Evolutionary conservation across 2,329 filamentous ascomycete species (phyloP).

Genomic region (Coniochaeta sp.): DNA sequence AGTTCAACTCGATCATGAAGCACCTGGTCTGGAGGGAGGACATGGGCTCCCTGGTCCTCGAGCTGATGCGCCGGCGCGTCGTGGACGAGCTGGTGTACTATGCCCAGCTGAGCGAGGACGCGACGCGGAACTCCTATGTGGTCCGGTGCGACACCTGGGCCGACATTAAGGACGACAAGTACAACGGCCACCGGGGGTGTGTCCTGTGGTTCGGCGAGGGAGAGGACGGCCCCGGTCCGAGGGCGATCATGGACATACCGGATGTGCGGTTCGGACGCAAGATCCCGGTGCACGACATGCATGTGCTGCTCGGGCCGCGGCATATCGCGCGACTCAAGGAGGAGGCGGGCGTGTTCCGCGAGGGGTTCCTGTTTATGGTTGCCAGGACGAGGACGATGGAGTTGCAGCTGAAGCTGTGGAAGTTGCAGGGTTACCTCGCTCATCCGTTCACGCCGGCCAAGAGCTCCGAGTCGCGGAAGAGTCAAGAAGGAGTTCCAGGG

Average conservation of each 20-base stretch:
- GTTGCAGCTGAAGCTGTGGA: slow-evolving; percentile 48
- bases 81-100: slow-evolving; percentile 37
- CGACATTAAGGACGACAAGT: slow-evolving; percentile 26
- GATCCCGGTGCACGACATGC: slow-evolving; percentile 46
- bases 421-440: slow-evolving; percentile 46
- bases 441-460: not conserved
- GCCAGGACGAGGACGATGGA: slow-evolving; percentile 31
- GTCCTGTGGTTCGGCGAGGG: slow-evolving; percentile 31
- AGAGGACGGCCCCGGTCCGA: slow-evolving; percentile 22
- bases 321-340: slow-evolving; percentile 30
- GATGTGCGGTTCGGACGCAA: slow-evolving; percentile 23
- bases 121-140: slow-evolving; percentile 27
- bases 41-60: slow-evolving; percentile 47
- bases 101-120: slow-evolving; percentile 18
- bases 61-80: slow-evolving; percentile 39
- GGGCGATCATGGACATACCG: slow-evolving; percentile 37
- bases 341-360: slow-evolving; percentile 23
- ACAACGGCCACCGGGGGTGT: slow-evolving; percentile 32
- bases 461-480: not conserved
- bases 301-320: slow-evolving; percentile 40
- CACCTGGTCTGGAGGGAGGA: slow-evolving; percentile 40
- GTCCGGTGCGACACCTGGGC: slow-evolving; percentile 36
- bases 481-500: not conserved
- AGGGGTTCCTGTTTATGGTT: slow-evolving; percentile 35
- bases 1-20: slow-evolving; percentile 4